These are phyloP conservation scores for Theobroma cacao DNA, from an alignment of 345 rosid genomes.

Conservation along the genomic window DNA sequence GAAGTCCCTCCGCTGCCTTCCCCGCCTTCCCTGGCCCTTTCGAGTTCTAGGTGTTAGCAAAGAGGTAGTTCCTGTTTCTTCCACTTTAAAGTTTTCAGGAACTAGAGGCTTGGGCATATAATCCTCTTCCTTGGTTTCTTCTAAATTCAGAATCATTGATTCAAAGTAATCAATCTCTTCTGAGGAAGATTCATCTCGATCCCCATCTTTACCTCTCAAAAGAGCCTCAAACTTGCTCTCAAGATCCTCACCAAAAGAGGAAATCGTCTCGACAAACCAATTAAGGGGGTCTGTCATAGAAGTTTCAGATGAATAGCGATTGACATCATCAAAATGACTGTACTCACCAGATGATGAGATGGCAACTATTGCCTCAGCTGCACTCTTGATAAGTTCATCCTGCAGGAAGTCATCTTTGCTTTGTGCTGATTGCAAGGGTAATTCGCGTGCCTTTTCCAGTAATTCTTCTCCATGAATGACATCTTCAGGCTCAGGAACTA, in stretches of 20 bases:
- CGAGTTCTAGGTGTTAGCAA: constrained; percentile 47
- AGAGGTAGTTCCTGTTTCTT: constrained; percentile 35
- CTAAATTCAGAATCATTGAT: constrained; percentile 66
- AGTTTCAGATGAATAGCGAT: constrained; percentile 32
- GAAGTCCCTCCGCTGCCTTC: constrained; percentile 94
- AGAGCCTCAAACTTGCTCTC: constrained; percentile 43
- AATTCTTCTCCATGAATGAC: constrained; percentile 34
- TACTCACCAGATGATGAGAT: constrained; percentile 45
- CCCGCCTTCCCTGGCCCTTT: constrained; percentile 83
- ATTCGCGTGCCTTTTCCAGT: constrained; percentile 28
- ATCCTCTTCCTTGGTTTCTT: constrained; percentile 68
- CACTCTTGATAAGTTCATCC: constrained; percentile 48
- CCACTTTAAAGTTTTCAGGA: constrained; percentile 52
- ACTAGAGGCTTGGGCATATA: constrained; percentile 81
- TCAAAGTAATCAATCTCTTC: constrained; percentile 79
- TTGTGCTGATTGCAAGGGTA: constrained; percentile 23
- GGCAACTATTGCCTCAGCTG: constrained; percentile 80
- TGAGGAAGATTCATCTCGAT: constrained; percentile 34
- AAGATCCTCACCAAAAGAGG: constrained; percentile 48
- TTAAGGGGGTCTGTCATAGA: constrained; percentile 45
- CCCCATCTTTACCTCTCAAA: constrained; percentile 30
- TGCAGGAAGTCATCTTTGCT: constrained; percentile 24
- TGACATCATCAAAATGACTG: constrained; percentile 33
- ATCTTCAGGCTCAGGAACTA: constrained; percentile 54
- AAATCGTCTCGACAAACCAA: constrained; percentile 75